Conservation (phyloP, 2,329 filamentous ascomycete genomes). For the Xylaria multiplex region DNA sequence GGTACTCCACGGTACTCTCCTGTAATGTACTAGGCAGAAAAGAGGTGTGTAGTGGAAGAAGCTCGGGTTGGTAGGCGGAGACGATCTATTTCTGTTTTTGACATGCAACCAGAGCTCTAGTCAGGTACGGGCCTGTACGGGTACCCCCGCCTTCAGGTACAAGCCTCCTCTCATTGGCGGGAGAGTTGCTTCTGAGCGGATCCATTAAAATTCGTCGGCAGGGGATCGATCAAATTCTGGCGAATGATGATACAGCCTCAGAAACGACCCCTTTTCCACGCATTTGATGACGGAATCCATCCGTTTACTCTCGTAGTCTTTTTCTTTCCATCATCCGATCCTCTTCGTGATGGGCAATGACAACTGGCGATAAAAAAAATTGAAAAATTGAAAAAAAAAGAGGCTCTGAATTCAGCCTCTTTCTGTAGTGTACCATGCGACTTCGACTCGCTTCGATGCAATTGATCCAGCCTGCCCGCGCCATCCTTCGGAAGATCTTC, state of each 20-base stretch:
- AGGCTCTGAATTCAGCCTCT: conserved; percentile 7
- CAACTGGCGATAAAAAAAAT: neutral
- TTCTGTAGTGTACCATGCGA: neutral
- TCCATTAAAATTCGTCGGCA: conserved; percentile 24
- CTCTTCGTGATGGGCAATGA: neutral
- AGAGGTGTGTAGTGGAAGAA: too few species aligned
- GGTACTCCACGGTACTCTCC: too few species aligned
- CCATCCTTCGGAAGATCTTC: conserved; percentile 12
- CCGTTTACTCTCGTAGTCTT: neutral
- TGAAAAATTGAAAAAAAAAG: neutral
- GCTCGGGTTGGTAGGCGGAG: neutral
- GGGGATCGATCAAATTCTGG: conserved; percentile 9
- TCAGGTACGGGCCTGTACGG: conserved; percentile 34
- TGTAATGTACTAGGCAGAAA: too few species aligned
- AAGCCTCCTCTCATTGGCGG: conserved; percentile 23
- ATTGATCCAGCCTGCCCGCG: neutral
- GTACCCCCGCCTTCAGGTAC: conserved; percentile 29
- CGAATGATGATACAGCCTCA: conserved; percentile 18
- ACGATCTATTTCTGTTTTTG: conserved; percentile 34
- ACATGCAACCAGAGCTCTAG: conserved; percentile 25
- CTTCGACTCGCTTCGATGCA: conserved; percentile 8
- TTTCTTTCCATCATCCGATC: conserved; percentile 8
- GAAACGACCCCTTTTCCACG: conserved; percentile 35
- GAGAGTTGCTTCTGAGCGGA: neutral
- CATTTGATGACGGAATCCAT: conserved; percentile 24